Evolutionary conservation across 1,284 basidiomycete genomes (phyloP), one percentile per base, ranked within the genome.

Genomic region (Ceratobasidium sp.): DNA sequence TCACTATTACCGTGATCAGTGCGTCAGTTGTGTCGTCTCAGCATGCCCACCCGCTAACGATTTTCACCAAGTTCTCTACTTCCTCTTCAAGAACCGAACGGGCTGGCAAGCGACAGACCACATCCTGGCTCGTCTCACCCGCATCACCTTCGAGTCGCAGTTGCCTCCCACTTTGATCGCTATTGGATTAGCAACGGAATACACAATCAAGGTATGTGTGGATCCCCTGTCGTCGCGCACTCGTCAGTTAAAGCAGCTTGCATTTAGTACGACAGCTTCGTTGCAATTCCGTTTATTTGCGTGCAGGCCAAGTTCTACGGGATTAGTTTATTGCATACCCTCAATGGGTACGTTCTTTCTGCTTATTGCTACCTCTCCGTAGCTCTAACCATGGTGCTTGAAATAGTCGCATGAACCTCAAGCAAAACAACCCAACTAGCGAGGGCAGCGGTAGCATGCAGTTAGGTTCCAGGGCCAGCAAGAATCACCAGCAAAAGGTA

Each of bases 71-170:
- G 66, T 69, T 46, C 53, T 69, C 7, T 69, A 69, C 24, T 69
- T 69, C 27, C 39, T 69, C n/a, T 54, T 43, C 48, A 54, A 43
- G 31, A 69, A 58, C 19, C 14, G 53, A 22, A 69, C 66, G 22
- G 66, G 66, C 5, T 69, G 73, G 73, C 29, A n/a, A 37, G 49
- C 41, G 6, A 74, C 59, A 19, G 51, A 74, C 29, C n/a, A 58
- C 48, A 54, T 65, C 19, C 49, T 74, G 4, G n/a, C 43, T n/a
- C 34, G 62, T 29, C 62, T 74, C 29, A 48, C 51, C 34, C 61
- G 73, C 19, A 64, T 74, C 43, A 74, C 73, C 4, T 74, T 74
- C 49, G 73, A 74, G 46, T 74, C 73, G 3, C 73, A 74, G 43
- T 31, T 74, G 29, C 73, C 73, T 9, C 73, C 73, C 0, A 74